phyloP scores from a whole-genome alignment of 306 rosid genomes.

The Prinsepia uniflora region DNA sequence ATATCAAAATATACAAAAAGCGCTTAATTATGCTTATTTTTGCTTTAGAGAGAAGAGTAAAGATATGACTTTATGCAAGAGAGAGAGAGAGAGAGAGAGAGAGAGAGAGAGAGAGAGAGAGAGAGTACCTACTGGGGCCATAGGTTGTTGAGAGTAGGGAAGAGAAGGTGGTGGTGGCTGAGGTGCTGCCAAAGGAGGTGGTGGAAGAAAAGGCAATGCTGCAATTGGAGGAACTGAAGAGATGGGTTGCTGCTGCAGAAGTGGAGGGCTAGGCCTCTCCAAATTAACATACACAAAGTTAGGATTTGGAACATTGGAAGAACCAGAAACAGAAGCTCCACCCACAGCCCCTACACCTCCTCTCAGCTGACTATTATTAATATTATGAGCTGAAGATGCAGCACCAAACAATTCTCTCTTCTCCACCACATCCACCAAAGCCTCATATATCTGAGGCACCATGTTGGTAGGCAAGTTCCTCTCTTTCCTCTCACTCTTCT shows the following conservation, averaged over 20 bases:
- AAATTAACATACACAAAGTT: slow-evolving; percentile 2
- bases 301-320: slow-evolving; percentile 16
- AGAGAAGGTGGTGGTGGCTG: slow-evolving; percentile 26
- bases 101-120: slow-evolving; percentile 4
- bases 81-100: slow-evolving; percentile 18
- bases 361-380: background rate
- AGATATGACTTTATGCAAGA: background rate
- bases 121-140: slow-evolving; percentile 46
- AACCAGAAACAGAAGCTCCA: slow-evolving; percentile 16
- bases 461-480: slow-evolving; percentile 43
- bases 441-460: slow-evolving; percentile 40
- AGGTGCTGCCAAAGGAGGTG: slow-evolving; percentile 5
- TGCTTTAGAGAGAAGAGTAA: background rate
- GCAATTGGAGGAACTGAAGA: slow-evolving; percentile 12
- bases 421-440: slow-evolving; percentile 42
- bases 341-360: slow-evolving; percentile 2
- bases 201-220: slow-evolving; percentile 18
- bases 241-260: slow-evolving; percentile 21
- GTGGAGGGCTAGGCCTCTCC: slow-evolving; percentile 19
- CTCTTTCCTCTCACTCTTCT: slow-evolving; percentile 41
- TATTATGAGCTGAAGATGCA: background rate
- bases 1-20: background rate
- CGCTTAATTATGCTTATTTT: background rate
- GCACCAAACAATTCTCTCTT: slow-evolving; percentile 17
- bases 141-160: slow-evolving; percentile 22